Evolutionary conservation across 768 basidiomycete genomes (phyloP), one percentile per base, ranked within the genome.

Genomic region (Candolleomyces efflorescens): DNA sequence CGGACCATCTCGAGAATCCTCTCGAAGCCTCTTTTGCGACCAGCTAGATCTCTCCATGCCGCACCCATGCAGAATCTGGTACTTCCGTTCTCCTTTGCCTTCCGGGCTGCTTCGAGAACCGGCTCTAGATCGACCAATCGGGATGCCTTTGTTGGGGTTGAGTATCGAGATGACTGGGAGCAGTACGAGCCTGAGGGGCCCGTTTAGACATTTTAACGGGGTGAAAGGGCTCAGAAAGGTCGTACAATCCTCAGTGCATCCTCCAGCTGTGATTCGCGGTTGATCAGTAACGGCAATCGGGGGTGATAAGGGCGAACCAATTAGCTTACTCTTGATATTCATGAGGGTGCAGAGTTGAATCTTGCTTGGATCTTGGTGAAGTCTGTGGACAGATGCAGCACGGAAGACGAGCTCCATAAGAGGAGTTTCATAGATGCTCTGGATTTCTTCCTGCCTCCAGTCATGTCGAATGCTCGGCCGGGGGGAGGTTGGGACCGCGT

Each of bases 21-120:
- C 69, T 97, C 92, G 62, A 98, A 98, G 0, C 95, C 94, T 44
- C 91, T 82, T 71, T 96, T 97, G 61, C 92, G 83, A 2, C 96
- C 94, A 10, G 90, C 85, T 56, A 98, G 82, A 69, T 97, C 96
- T 62, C 96, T 80, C 96, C 96, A 99, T 5, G 96, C 96, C 3
- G 96, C 95, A 58, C 96, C 96, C 96, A 98, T 98, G 72, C 96
- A 98, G 75, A 98, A 98, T 24, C 96, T 82, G 18, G 96, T 98
- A 69, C 92, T 94, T 36, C 96, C 96, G 69, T 98, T 98, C 63
- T 79, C 95, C 68, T 97, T 98, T 23, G 96, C 96, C 68, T 89
- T 88, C 12, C 92, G 83, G 20, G 96, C 96, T 26, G 94, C 96
- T 65, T 89, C 88, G 9, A 99, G 75, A 15, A 98, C 96, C 17